phyloP scores from a whole-genome alignment of 1,139 yeast genomes.

The Komagataea norvegica region DNA sequence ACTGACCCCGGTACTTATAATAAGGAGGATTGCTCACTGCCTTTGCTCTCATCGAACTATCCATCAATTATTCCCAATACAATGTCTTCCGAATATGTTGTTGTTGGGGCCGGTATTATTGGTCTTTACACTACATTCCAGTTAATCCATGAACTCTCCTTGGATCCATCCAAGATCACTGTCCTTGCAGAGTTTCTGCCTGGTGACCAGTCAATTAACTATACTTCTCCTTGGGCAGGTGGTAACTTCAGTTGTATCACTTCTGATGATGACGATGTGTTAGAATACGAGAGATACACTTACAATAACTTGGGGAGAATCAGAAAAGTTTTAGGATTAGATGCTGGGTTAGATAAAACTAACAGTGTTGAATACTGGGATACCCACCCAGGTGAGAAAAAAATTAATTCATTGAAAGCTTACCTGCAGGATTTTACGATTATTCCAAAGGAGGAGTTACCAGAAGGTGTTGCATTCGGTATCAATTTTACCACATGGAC shows the following conservation, averaged over 20 bases:
- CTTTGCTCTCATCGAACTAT: too few relatives aligned
- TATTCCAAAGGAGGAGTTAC: slow-evolving; percentile 34
- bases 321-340: slow-evolving; percentile 45
- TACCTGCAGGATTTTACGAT: slow-evolving; percentile 43
- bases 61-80: neutral
- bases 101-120: slow-evolving; percentile 56
- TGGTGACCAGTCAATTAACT: slow-evolving; percentile 65
- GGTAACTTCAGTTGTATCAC: slow-evolving; percentile 61
- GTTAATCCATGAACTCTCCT: slow-evolving; percentile 40
- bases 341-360: slow-evolving; percentile 49
- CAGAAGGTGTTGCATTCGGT: slow-evolving; percentile 49
- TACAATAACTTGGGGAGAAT: slow-evolving; percentile 44
- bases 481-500: slow-evolving; percentile 55
- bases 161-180: slow-evolving; percentile 44
- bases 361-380: slow-evolving; percentile 57
- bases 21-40: too few relatives aligned
- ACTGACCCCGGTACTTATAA: neutral
- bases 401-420: slow-evolving; percentile 40
- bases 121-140: slow-evolving; percentile 64
- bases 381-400: slow-evolving; percentile 36
- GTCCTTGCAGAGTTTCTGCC: slow-evolving; percentile 63
- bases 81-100: slow-evolving; percentile 17
- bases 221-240: slow-evolving; percentile 82
- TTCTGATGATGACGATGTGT: slow-evolving; percentile 48
- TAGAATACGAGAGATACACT: slow-evolving; percentile 51